Base-by-base conservation (phyloP, 768 basidiomycete genomes). In the Dacryopinax spathularia region DNA sequence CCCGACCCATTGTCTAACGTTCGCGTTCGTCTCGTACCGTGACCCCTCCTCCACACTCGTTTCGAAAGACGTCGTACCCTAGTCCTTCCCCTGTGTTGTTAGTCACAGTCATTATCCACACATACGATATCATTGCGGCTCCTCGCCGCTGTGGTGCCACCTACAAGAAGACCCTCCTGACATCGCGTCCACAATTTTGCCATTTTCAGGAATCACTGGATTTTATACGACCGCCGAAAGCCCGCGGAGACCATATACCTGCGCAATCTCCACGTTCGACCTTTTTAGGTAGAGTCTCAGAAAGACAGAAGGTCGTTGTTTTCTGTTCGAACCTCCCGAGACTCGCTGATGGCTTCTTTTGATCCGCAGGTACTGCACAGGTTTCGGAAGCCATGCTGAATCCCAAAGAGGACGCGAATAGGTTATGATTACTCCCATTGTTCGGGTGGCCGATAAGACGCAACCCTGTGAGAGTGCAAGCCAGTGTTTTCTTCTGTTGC, bases 31-130 rank as follows among this genome's bases (percentile, higher is more conserved):
- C 48, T 20, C 48, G 48, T 31, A 29, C 48, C 48, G 48, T 56
- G 48, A 56, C 18, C 48, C 48, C 48, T n/a, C 48, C 48, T 56
- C 31, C 48, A 56, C 39, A 41, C 48, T 56, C 48, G 48, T 56
- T 56, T 20, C 48, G 31, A 41, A 41, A 41, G 22, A 29, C 25
- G 22, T 56, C 48, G 48, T 56, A 56, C 48, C 31, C 48, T 56
- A 56, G 48, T 56, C 48, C 25, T 56, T 56, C 48, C 48, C 13
- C 48, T 56, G 48, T 56, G 48, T 56, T 56, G 48, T 20, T 56
- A 56, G 48, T 56, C 48, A 56, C 25, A 56, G 22, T 56, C 48
- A 56, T 56, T 56, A 13, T 56, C 48, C 10, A 44, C 48, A 56
- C 48, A 56, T 27, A 56, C 48, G 48, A 56, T 56, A 29, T 31